Evolutionary conservation across 805 yeast genomes (phyloP).

Genomic region (Pichia cabralensis): DNA sequence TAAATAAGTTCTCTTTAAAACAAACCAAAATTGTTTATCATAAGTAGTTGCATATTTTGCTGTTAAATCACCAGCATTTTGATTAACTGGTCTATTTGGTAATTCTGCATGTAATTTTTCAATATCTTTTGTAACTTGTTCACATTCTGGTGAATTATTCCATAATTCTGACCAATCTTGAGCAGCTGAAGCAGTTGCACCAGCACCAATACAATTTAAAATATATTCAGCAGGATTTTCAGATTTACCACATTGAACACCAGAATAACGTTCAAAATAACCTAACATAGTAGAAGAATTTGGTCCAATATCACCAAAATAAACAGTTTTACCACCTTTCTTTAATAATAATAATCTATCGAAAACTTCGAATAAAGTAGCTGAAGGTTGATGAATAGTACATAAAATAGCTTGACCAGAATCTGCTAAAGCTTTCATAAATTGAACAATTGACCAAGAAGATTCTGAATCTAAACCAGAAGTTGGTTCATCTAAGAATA

Average conservation of each 20-base stretch:
- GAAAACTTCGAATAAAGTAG: conserved; percentile 33
- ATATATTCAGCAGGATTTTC: conserved; percentile 75
- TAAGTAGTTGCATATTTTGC: conserved; percentile 39
- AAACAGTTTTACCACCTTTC: conserved; percentile 44
- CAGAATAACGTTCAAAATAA: conserved; percentile 45
- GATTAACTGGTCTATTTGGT: conserved; percentile 19
- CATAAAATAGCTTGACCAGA: conserved; percentile 47
- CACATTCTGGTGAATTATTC: conserved; percentile 31
- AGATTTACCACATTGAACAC: conserved; percentile 49
- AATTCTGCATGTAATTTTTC: conserved; percentile 21
- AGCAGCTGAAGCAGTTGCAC: conserved; percentile 56
- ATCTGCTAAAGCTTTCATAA: conserved; percentile 38
- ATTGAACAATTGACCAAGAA: conserved; percentile 47
- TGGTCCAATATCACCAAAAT: conserved; percentile 44
- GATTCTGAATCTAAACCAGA: conserved; percentile 50
- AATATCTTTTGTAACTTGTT: conserved; percentile 23
- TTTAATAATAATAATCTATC: conserved; percentile 36
- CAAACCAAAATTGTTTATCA: conserved; percentile 27
- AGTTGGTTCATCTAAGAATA: conserved; percentile 52
- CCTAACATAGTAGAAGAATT: conserved; percentile 33
- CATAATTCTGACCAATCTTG: conserved; percentile 61
- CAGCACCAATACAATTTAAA: conserved; percentile 69
- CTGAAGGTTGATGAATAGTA: conserved; percentile 46
- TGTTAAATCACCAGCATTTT: conserved; percentile 19
- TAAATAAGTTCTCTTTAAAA: conserved; percentile 29